phyloP scores from a whole-genome alignment of 441 rosid genomes.

The Gossypium trilobum region DNA sequence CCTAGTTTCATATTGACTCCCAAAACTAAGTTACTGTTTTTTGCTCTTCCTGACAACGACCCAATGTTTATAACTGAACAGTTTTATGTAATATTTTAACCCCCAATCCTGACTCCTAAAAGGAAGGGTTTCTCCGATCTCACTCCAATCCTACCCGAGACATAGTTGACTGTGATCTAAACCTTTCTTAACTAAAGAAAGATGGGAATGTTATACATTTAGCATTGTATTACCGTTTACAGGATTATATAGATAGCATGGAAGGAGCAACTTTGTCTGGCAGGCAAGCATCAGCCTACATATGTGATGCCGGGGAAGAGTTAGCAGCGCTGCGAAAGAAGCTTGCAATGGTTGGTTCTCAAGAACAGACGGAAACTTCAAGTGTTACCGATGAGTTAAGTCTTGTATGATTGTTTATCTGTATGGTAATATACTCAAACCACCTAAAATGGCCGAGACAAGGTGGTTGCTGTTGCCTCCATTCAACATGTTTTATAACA shows the following conservation, averaged over 20 bases:
- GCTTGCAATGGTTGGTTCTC: constrained; percentile 31
- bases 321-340: constrained; percentile 54
- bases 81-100: too few relatives aligned
- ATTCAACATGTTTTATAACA: not conserved
- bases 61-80: too few relatives aligned
- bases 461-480: not conserved
- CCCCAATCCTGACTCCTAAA: too few relatives aligned
- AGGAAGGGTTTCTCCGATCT: too few relatives aligned
- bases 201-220: not conserved
- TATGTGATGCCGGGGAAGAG: constrained; percentile 76
- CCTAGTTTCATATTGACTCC: too few relatives aligned
- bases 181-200: not conserved
- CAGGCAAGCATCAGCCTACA: constrained; percentile 78
- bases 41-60: too few relatives aligned
- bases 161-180: not conserved
- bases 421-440: not conserved
- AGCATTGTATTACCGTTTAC: constrained; percentile 11
- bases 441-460: constrained; percentile 1
- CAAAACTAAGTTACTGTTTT: too few relatives aligned
- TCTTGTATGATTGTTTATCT: constrained; percentile 34
- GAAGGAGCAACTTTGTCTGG: constrained; percentile 95
- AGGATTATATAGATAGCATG: constrained; percentile 99
- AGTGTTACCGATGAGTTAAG: constrained; percentile 49
- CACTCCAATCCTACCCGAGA: too few relatives aligned
- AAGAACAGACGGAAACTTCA: constrained; percentile 16